These are phyloP conservation scores for Polyplosphaeria fusca DNA, from an alignment of 495 filamentous ascomycete species.

Conservation along the genomic window DNA sequence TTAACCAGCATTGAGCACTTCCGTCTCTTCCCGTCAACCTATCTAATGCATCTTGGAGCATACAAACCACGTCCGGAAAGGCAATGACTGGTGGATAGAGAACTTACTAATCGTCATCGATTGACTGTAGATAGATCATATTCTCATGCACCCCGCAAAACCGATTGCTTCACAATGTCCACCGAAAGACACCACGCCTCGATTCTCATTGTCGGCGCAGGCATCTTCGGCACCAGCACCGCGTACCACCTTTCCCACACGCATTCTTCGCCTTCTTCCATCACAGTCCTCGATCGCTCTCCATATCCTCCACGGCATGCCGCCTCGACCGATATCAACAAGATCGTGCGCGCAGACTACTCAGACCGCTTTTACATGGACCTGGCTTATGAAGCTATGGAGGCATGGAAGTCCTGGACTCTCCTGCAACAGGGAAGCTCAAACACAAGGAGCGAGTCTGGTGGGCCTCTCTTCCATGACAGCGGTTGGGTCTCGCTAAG, in stretches of 20 bases:
- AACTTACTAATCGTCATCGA: no score
- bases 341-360: slow-evolving; percentile 40
- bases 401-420: slow-evolving; percentile 34
- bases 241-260: slow-evolving; percentile 45
- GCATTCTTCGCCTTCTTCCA: slow-evolving; percentile 30
- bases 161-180: no score
- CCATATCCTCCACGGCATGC: slow-evolving; percentile 27
- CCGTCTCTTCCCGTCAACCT: no score
- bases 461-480: slow-evolving; percentile 36
- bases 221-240: slow-evolving; percentile 47
- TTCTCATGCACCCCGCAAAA: no score
- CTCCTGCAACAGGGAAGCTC: slow-evolving; percentile 31
- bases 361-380: slow-evolving; percentile 33
- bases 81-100: no score
- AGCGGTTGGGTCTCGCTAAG: slow-evolving; percentile 44
- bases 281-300: slow-evolving; percentile 38
- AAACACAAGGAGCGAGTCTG: no score
- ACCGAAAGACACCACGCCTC: no score
- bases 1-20: no score
- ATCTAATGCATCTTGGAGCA: no score
- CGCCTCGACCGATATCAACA: slow-evolving; percentile 39
- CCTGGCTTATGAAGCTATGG: slow-evolving; percentile 35
- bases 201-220: slow-evolving; percentile 45
- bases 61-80: no score
- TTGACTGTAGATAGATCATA: no score